These are phyloP conservation scores for Leccinellum albellum DNA, from an alignment of 768 basidiomycete species.

Conservation along the genomic window DNA sequence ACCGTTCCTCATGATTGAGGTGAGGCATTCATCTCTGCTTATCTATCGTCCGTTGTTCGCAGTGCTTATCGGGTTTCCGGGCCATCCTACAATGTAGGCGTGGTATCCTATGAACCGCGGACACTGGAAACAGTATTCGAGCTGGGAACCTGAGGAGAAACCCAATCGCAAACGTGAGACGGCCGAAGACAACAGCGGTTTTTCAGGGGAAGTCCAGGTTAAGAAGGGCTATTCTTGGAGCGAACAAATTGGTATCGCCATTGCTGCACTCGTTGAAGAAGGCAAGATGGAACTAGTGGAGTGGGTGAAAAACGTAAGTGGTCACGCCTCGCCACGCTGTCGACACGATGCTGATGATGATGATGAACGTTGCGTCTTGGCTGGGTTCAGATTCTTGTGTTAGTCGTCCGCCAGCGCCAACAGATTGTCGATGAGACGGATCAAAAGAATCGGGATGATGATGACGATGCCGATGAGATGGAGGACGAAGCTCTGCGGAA, in stretches of 20 bases:
- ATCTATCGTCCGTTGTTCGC: conserved; percentile 13
- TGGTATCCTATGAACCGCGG: conserved; percentile 89
- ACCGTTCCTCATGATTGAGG: conserved; percentile 86
- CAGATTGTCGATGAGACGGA: conserved; percentile 62
- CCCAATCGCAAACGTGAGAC: conserved; percentile 31
- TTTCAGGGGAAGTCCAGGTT: conserved; percentile 69
- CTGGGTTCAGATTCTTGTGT: conserved; percentile 50
- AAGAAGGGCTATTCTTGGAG: conserved; percentile 88
- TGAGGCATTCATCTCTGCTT: conserved; percentile 38
- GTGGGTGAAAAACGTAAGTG: conserved; percentile 80
- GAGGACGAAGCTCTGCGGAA: conserved; percentile 25
- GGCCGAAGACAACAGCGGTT: conserved; percentile 36
- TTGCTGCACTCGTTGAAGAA: conserved; percentile 67
- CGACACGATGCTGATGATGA: conserved; percentile 11
- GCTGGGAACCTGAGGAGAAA: conserved; percentile 59
- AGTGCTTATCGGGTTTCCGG: conserved; percentile 19
- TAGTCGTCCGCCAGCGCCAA: conserved; percentile 57
- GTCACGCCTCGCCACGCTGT: conserved; percentile 15
- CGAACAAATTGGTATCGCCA: conserved; percentile 84
- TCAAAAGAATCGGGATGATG: conserved; percentile 37
- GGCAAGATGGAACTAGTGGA: conserved; percentile 62
- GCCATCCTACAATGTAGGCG: conserved; percentile 42
- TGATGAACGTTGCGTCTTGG: conserved; percentile 8
- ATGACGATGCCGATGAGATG: conserved; percentile 32
- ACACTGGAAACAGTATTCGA: conserved; percentile 82